Conservation (phyloP, 2,329 filamentous ascomycete genomes). For the Thermothelomyces thermophilus region DNA sequence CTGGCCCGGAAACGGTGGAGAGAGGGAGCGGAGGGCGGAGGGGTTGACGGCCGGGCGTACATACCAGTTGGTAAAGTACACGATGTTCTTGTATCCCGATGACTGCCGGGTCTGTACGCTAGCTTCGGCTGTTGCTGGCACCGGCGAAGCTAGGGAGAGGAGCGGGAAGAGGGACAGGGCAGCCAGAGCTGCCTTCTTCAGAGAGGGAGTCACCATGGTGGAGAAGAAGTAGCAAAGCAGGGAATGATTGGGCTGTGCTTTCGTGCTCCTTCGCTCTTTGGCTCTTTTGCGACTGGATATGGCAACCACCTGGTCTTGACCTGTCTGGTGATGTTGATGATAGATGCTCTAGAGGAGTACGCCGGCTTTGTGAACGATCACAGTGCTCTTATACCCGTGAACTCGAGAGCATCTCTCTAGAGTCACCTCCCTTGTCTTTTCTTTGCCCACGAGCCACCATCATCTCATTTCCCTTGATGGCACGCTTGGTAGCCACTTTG, state of each 20-base stretch:
- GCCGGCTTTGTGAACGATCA: background rate
- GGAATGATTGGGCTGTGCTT: too few species aligned
- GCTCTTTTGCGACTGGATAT: too few species aligned
- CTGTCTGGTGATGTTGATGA: too few species aligned
- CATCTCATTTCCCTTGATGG: background rate
- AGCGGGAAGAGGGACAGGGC: slow-evolving; percentile 16
- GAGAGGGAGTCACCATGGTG: slow-evolving; percentile 1
- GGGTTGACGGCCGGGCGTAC: background rate
- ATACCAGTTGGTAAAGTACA: slow-evolving; percentile 46
- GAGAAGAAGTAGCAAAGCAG: too few species aligned
- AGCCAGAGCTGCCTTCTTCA: slow-evolving; percentile 7
- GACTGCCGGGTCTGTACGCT: slow-evolving; percentile 2
- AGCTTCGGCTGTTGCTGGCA: background rate
- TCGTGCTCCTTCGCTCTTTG: too few species aligned
- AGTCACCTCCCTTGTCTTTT: too few species aligned
- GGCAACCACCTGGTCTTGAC: too few species aligned
- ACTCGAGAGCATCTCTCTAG: too few species aligned
- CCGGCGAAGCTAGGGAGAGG: slow-evolving; percentile 1
- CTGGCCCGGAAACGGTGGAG: too few species aligned
- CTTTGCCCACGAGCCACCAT: background rate
- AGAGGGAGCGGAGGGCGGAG: too few species aligned
- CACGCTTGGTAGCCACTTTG: background rate
- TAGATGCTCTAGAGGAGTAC: too few species aligned
- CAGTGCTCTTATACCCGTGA: background rate
- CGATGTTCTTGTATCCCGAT: slow-evolving; percentile 37